Evolutionary conservation across 768 basidiomycete species (phyloP), one percentile per base, ranked within the genome.

Genomic region (Tubosaeta sp.): DNA sequence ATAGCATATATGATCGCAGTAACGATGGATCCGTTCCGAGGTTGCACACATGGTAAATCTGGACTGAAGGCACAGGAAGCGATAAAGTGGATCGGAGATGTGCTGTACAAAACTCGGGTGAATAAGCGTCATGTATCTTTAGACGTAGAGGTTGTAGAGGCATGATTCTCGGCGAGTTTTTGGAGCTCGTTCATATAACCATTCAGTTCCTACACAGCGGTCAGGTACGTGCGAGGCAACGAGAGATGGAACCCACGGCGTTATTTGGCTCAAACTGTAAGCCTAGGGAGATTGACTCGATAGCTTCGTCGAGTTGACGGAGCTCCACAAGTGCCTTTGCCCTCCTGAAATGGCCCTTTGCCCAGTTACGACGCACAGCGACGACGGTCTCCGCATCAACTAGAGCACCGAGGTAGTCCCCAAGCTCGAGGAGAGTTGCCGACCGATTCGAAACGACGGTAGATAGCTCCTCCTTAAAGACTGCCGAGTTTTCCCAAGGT

Each of bases 281-380:
- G 2, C 95, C 97, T 7, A 93, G 76, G 58, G 82, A 77, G 53
- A 95, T 72, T 2, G 94, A 85, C 43, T 92, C 88, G 58, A 82
- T 80, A 9, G 94, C 94, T 39, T 95, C 94, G 39, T 83, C 71
- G 50, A 82, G 70, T 42, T 76, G 71, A 4, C 76, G 78, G 46
- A 99, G 75, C 19, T 81, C 91, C 2, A 89, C 73, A 39, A 99
- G 74, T 0, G 95, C 92, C 65, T 91, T 92, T 2, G 91, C 89
- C 65, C 89, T 94, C 53, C 97, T 79, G 76, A 97, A 97, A 69
- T 97, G 91, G 0, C 94, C 97, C 65, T 98, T 99, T 61, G 88
- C 82, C 95, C 95, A 98, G 42, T 83, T 84, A 51, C 85, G 77
- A 63, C 92, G 88, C 47, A 97, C 72, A 57, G 81, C 71, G 38